These are phyloP conservation scores for Capsaspora owczarzaki DNA, from an alignment of 78 protist species.

Conservation along the genomic window DNA sequence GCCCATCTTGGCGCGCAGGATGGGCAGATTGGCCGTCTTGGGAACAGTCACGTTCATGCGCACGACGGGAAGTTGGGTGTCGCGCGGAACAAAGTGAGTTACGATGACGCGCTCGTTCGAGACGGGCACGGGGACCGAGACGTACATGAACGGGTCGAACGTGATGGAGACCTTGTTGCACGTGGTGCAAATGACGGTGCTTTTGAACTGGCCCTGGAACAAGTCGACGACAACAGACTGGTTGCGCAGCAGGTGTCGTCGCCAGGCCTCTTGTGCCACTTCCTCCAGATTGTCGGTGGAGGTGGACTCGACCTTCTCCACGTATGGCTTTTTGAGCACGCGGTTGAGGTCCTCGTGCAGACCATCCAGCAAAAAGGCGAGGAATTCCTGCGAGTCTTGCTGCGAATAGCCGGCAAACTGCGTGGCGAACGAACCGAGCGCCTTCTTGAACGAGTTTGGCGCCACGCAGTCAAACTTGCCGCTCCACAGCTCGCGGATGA, in stretches of 20 bases:
- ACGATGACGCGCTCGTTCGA: background rate
- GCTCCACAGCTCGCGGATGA: conserved; percentile 47
- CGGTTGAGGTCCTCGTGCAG: conserved; percentile 89
- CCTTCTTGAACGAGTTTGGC: conserved; percentile 53
- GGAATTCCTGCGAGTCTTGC: conserved; percentile 76
- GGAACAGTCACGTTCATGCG: background rate
- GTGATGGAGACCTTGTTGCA: conserved; percentile 47
- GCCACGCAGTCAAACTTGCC: conserved; percentile 2
- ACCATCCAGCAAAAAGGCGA: conserved; percentile 59
- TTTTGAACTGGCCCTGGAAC: conserved; percentile 72
- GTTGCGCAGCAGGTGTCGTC: conserved; percentile 55
- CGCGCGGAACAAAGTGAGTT: background rate
- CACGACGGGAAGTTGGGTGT: too few relatives aligned
- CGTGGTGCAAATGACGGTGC: conserved; percentile 8
- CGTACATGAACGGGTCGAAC: conserved; percentile 82
- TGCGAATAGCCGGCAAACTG: conserved; percentile 52
- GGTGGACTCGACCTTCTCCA: conserved; percentile 24
- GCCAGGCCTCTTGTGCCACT: conserved; percentile 62
- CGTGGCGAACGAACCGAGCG: background rate
- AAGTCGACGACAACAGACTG: conserved; percentile 61
- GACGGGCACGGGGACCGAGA: conserved; percentile 68
- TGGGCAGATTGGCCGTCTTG: background rate
- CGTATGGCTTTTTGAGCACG: conserved; percentile 45
- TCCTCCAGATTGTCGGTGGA: background rate
- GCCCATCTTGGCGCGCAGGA: background rate